These are phyloP conservation scores for Volutella citrinella DNA, from an alignment of 2,329 filamentous ascomycete genomes.

Conservation along the genomic window DNA sequence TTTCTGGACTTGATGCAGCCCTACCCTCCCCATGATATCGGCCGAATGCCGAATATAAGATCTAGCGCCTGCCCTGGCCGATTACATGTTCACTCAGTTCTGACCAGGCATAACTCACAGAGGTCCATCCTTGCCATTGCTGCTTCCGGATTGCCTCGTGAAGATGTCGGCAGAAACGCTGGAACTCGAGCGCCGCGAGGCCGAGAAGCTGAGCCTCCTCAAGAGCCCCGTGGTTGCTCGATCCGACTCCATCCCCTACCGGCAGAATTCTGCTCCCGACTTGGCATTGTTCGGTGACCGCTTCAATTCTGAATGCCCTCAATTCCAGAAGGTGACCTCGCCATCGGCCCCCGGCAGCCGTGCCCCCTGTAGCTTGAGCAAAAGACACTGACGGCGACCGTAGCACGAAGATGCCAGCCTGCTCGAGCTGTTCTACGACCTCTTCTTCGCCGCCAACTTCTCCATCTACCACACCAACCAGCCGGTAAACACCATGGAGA, in stretches of 20 bases:
- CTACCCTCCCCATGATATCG: no score
- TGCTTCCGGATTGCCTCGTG: no score
- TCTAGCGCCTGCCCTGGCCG: no score
- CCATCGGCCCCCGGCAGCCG: no score
- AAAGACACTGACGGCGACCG: not conserved
- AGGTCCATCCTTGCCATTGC: no score
- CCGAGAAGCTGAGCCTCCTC: slow-evolving; percentile 29
- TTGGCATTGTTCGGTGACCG: slow-evolving; percentile 23
- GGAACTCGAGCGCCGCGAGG: no score
- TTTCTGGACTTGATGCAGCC: no score
- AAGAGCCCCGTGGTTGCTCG: slow-evolving; percentile 27
- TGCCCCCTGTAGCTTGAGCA: no score
- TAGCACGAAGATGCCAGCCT: slow-evolving; percentile 35
- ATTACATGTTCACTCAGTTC: no score
- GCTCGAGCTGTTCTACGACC: slow-evolving; percentile 37
- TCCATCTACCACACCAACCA: slow-evolving; percentile 50
- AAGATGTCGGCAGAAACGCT: no score
- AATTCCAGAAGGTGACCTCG: slow-evolving; percentile 23
- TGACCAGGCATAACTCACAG: no score
- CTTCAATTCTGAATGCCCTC: slow-evolving; percentile 19
- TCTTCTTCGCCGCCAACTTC: slow-evolving; percentile 56
- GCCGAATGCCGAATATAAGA: no score
- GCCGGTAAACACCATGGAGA: slow-evolving; percentile 27
- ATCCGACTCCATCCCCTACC: slow-evolving; percentile 16
- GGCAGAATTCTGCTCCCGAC: slow-evolving; percentile 11